Evolutionary conservation across 2,329 filamentous ascomycete species (phyloP), one percentile per base, ranked within the genome.

Genomic region (Sarocladium strictum): DNA sequence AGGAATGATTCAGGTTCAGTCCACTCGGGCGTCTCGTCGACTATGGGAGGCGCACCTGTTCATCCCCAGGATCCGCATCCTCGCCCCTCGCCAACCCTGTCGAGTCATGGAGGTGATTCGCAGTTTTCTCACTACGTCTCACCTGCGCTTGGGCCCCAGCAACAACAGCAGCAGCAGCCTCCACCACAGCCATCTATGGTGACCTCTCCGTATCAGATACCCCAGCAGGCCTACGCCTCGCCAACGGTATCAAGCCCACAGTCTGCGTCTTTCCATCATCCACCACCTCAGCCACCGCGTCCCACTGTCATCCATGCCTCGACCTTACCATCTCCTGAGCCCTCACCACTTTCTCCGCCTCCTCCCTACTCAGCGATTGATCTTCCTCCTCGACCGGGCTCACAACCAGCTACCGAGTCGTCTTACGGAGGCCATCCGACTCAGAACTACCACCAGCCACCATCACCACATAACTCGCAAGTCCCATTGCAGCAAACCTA

Each of bases 361-460:
- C 50, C 50, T 26, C 50, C 50, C 12, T 53, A 53, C 33, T 40
- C 35, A 4, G 19, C 33, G 4, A 19, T 53, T 15, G 50, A 53
- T 24, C 55, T 58, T 2, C 57, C 57, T 10, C 57, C 57, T 3
- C 21, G 57, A 21, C 57, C 57, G 14, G 53, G 43, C 35, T 56
- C 56, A 24, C 43, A 47, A 23, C 43, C 43, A 27, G 43, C 43
- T 17, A 33, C 50, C 5, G 50, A 21, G 9, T 19, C 33, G 38
- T 40, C 32, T 3, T 27, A 53, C 19, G 33, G 40, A 15, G 32
- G n/a, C n/a, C n/a, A n/a, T n/a, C n/a, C n/a, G n/a, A 21, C 51
- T 12, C 52, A 41, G 6, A 26, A 51, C 17, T 58, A 58, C 47
- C 50, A 54, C 24, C 50, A 49, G 19, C 53, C 55, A 19, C 57